phyloP scores from a whole-genome alignment of 495 filamentous ascomycete genomes.

The Aspergillus bertholletiae region DNA sequence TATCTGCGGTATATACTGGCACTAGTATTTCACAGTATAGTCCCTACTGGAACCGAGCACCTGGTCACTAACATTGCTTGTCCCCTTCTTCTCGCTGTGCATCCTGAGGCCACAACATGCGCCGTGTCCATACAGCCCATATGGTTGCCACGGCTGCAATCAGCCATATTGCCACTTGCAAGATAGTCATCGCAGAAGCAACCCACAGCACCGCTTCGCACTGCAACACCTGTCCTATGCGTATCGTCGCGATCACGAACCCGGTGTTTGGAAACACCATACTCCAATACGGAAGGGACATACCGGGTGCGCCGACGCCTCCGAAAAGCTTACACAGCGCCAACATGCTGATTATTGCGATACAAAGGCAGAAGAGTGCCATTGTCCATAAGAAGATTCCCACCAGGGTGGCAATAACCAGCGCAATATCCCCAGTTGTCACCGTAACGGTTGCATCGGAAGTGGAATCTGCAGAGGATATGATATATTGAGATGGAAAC shows the following conservation, averaged over 20 bases:
- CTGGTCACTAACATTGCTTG: background rate
- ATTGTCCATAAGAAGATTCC: slow-evolving; percentile 58
- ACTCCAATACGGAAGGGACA: slow-evolving; percentile 23
- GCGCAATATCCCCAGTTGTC: slow-evolving; percentile 22
- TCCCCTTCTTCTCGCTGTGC: background rate
- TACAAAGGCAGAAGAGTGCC: slow-evolving; percentile 54
- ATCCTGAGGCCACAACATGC: slow-evolving; percentile 4
- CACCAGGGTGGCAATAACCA: slow-evolving; percentile 37
- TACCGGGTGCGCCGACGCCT: background rate
- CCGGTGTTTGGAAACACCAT: slow-evolving; percentile 33
- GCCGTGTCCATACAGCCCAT: background rate
- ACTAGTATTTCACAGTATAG: no score
- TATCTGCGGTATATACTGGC: no score
- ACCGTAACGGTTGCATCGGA: background rate
- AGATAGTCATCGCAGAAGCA: slow-evolving; percentile 11
- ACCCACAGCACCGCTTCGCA: slow-evolving; percentile 29
- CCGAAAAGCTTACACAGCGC: slow-evolving; percentile 31
- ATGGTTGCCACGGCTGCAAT: background rate
- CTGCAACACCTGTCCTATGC: slow-evolving; percentile 26
- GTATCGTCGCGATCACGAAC: slow-evolving; percentile 28
- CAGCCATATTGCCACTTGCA: slow-evolving; percentile 15
- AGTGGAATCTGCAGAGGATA: background rate
- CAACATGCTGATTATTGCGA: slow-evolving; percentile 34
- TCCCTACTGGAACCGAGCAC: no score
- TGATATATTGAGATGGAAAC: slow-evolving; percentile 18